Conservation (phyloP, 352 stramenopile genomes). For the Phytopythium helicoides region DNA sequence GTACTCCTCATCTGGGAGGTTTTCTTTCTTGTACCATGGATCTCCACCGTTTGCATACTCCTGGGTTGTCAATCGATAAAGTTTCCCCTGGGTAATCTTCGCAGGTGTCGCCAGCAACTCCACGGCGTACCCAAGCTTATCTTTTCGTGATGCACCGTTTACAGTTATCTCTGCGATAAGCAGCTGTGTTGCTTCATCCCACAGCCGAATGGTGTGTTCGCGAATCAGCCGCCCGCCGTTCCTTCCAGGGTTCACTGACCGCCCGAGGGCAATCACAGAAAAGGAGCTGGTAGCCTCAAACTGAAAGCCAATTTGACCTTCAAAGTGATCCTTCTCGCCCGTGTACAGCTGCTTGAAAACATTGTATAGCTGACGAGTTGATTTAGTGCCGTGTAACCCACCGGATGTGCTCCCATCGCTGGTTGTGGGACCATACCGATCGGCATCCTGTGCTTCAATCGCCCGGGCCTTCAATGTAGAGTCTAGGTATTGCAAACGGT, state of each 20-base stretch:
- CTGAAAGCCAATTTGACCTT: constrained; percentile 88
- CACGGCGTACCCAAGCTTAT: constrained; percentile 71
- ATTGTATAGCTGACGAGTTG: constrained; percentile 61
- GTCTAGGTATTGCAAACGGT: constrained; percentile 64
- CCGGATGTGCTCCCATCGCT: constrained; percentile 39
- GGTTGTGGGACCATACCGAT: constrained; percentile 38
- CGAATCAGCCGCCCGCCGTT: constrained; percentile 64
- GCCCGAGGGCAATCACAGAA: constrained; percentile 72
- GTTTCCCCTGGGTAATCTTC: constrained; percentile 74
- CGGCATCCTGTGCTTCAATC: constrained; percentile 67
- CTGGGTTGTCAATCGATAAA: constrained; percentile 86
- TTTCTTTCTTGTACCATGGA: constrained; percentile 90
- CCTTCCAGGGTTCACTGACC: constrained; percentile 68
- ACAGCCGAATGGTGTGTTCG: constrained; percentile 76
- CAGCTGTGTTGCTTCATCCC: constrained; percentile 77
- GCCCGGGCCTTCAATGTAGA: constrained; percentile 47
- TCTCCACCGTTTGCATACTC: constrained; percentile 87
- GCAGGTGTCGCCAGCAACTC: constrained; percentile 51
- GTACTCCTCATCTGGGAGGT: constrained; percentile 84
- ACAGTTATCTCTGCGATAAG: constrained; percentile 67
- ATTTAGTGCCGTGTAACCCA: constrained; percentile 52
- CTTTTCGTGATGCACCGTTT: constrained; percentile 59
- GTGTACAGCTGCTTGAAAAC: constrained; percentile 89
- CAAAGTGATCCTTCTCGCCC: constrained; percentile 88
- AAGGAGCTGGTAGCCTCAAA: constrained; percentile 86